Base-by-base conservation (phyloP, 306 rosid species). In the Rosa lucieae region DNA sequence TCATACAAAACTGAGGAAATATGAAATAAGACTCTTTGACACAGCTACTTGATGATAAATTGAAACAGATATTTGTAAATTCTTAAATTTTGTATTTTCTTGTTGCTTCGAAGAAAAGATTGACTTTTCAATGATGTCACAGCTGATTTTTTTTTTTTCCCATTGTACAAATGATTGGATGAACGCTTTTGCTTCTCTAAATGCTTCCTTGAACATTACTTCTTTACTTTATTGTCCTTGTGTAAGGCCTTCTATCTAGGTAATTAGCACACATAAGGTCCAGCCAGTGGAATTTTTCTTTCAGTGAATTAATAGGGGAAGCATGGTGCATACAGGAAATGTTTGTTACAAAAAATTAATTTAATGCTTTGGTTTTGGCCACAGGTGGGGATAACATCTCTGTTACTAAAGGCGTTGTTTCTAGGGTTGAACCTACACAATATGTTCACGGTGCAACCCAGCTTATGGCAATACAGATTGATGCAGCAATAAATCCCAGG, bases 401-500 rank as follows among this genome's bases (percentile, higher is more conserved):
- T 15, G 90, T 94, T 40, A 94, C 98, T 55, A 94, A 90, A 87
- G 97, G 98, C 43, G 91, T 92, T 73, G 98, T 92, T 79, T 94
- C 97, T 43, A 84, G 97, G 89, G 94, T 92, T 83, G 98, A 94
- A 82, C 97, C 93, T 39, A 94, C 98, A 51, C 97, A 92, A 72
- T 94, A 94, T 85, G 97, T 84, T 14, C 98, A 94, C 47, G 98
- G 98, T 12, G 96, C 96, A 14, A 88, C 97, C 48, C 93, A 92
- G 81, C 86, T 94, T 37, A 84, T 94, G 97, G 98, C 97, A 63
- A 94, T 94, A 61, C 98, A 94, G 77, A 94, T 94, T 17, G 98
- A 94, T 83, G 97, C 98, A 20, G 98, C 98, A 40, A 92, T 94
- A 76, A 94, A 94, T 86, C 97, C 98, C 8, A 96, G 98, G 72